A percentile compares a stretch with the other conserved stretches of the same genome.
Conservation (phyloP, 2,329 filamentous ascomycete species). For the Arachnopeziza araneosa region DNA sequence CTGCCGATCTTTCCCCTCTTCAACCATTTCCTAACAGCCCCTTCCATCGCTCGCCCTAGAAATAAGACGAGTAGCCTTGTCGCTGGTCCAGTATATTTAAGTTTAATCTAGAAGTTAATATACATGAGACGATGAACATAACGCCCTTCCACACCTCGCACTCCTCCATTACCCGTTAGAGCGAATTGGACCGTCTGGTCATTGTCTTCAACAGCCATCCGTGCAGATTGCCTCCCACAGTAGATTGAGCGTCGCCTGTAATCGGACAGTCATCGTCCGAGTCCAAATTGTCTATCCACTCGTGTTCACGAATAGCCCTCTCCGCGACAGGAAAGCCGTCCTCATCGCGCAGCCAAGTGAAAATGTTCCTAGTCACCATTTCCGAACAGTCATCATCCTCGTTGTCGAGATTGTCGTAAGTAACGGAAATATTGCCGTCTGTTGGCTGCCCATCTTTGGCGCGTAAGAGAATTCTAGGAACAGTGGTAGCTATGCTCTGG, state of each 20-base stretch:
- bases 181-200: background rate
- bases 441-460: background rate
- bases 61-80: too few relatives aligned
- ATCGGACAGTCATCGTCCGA: slow-evolving; percentile 18
- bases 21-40: too few relatives aligned
- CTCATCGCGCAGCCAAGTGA: slow-evolving; percentile 27
- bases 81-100: too few relatives aligned
- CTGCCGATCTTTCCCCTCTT: too few relatives aligned
- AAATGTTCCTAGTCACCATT: slow-evolving; percentile 28
- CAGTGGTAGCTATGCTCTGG: background rate
- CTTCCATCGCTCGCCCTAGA: too few relatives aligned
- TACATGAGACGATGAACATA: too few relatives aligned
- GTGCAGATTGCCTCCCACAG: background rate
- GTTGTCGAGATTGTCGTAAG: slow-evolving; percentile 15
- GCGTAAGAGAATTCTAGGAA: background rate
- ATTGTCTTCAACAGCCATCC: background rate
- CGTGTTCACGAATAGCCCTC: slow-evolving; percentile 26
- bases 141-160: too few relatives aligned
- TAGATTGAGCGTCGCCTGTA: background rate
- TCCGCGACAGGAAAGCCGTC: slow-evolving; percentile 29
- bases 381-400: slow-evolving; percentile 21
- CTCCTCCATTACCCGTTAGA: background rate
- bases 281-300: slow-evolving; percentile 30
- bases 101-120: too few relatives aligned
- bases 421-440: slow-evolving; percentile 11